These are phyloP conservation scores for Cadophora luteo-olivacea DNA, from an alignment of 2,329 filamentous ascomycete species.

Conservation along the genomic window DNA sequence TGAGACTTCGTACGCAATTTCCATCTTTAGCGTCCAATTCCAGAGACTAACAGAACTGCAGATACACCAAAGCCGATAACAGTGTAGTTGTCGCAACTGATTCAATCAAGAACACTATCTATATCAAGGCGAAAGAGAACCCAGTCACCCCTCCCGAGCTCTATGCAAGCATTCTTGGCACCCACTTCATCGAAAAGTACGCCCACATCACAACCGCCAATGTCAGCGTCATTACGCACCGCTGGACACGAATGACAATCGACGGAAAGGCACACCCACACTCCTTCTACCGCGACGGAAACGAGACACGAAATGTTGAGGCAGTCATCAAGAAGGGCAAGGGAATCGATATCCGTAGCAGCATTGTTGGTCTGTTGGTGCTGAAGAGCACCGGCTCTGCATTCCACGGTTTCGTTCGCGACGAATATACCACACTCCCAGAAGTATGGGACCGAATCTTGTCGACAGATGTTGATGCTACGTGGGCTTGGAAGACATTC, in stretches of 20 bases:
- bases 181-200: conserved; percentile 90
- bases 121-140: conserved; percentile 93
- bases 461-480: conserved; percentile 87
- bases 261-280: conserved; percentile 93
- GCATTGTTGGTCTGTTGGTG: conserved; percentile 82
- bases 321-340: conserved; percentile 69
- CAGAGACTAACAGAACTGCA: conserved; percentile 48
- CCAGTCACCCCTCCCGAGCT: conserved; percentile 93
- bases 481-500: conserved; percentile 86
- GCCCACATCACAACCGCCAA: conserved; percentile 85
- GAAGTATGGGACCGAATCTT: conserved; percentile 97
- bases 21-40: conserved; percentile 14
- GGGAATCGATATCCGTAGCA: conserved; percentile 78
- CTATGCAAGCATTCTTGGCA: conserved; percentile 82
- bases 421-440: conserved; percentile 89
- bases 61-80: conserved; percentile 94
- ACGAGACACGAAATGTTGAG: conserved; percentile 85
- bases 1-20: conserved; percentile 69
- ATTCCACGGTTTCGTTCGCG: conserved; percentile 92
- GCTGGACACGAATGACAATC: conserved; percentile 88
- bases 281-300: conserved; percentile 89
- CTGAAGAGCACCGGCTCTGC: conserved; percentile 96
- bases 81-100: conserved; percentile 94
- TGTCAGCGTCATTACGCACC: conserved; percentile 81
- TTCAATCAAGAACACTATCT: conserved; percentile 97